Conservation (phyloP, 2,329 filamentous ascomycete genomes). For the Cryphonectria nitschkei region DNA sequence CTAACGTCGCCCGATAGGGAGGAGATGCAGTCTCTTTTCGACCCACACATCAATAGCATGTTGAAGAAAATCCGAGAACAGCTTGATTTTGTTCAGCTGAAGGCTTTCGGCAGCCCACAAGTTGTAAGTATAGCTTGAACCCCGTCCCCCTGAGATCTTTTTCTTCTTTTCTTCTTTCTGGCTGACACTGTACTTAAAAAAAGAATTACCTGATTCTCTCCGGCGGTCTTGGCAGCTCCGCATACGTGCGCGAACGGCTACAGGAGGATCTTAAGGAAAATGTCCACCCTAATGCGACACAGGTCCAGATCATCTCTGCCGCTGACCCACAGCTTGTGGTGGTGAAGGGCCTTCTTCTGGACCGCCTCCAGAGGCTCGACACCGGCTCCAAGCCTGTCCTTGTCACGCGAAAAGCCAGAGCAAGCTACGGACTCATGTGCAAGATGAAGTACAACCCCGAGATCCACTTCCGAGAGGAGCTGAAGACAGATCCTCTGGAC, state of each 20-base stretch:
- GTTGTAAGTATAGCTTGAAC: constrained; percentile 36
- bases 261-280: constrained; percentile 41
- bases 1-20: constrained; percentile 36
- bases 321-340: constrained; percentile 59
- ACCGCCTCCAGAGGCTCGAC: constrained; percentile 53
- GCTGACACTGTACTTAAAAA: constrained; percentile 29
- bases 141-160: not conserved
- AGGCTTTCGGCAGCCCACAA: constrained; percentile 37
- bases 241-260: constrained; percentile 49
- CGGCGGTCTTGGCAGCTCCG: constrained; percentile 50
- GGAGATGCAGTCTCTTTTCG: constrained; percentile 49
- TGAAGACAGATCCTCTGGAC: constrained; percentile 41
- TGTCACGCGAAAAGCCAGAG: constrained; percentile 44
- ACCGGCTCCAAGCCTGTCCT: constrained; percentile 47
- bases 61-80: constrained; percentile 44
- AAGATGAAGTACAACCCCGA: constrained; percentile 42
- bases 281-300: constrained; percentile 41
- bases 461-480: constrained; percentile 42
- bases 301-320: constrained; percentile 46
- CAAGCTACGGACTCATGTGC: constrained; percentile 48
- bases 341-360: constrained; percentile 55
- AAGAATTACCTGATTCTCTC: constrained; percentile 49
- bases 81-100: constrained; percentile 43
- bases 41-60: constrained; percentile 46
- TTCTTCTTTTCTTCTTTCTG: not conserved